Base-by-base conservation (phyloP, 2,329 filamentous ascomycete species). In the Aspergillus latus region DNA sequence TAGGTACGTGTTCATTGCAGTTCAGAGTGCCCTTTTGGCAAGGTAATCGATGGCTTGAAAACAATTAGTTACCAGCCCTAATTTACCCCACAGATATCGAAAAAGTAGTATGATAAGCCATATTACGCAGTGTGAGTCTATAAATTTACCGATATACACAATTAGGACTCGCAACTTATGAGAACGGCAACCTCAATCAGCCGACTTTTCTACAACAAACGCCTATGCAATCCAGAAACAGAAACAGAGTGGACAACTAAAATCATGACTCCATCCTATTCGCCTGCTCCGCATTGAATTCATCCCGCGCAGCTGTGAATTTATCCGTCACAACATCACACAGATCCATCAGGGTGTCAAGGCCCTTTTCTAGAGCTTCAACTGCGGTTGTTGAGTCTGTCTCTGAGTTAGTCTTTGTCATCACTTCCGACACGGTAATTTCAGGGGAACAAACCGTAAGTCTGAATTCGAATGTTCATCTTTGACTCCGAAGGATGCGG, bases 401-500 rank as follows among this genome's bases (percentile, higher is more conserved):
- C 10, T 39, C 8, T 16, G 40, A 21, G 32, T 45, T 28, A 52
- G 42, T 34, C 29, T 15, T 32, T 45, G 8, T n/a, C 10, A 32
- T 21, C 10, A 11, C 30, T 9, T 21, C 28, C 10, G 9, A 21
- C 34, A 16, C 10, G 8, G 8, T 36, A n/a, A 21, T 13, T 4
- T 11, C 5, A 21, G 21, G 21, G 21, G 21, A 15, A 75, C 86
- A 71, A 79, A 96, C 93, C 90, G 68, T 94, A 97, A 64, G 93
- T 99, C 76, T 99, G 94, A 61, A 99, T 97, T 68, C 94, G 86
- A 60, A 99, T 80, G 70, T 97, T 96, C 93, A 99, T 96, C 77
- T 96, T 94, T 40, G 87, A 80, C 76, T 99, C 94, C 39, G 92
- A 96, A 49, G 94, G 94, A 76, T 99, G 94, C 30, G 94, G 94